Evolutionary conservation across 441 rosid species (phyloP), one percentile per base, ranked within the genome.

Genomic region (Erodium chrysanthum): DNA sequence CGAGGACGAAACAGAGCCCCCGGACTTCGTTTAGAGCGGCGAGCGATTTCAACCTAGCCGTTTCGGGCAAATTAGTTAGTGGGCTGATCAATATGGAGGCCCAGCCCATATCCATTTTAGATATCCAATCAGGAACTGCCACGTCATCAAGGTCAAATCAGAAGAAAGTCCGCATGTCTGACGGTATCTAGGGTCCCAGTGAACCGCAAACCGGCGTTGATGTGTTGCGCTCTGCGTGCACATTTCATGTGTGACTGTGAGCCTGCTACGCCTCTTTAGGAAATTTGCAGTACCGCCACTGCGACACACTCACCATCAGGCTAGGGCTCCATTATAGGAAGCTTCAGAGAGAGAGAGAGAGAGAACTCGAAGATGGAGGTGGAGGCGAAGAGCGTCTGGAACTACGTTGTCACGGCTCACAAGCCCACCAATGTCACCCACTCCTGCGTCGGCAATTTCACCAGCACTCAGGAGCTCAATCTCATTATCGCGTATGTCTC

Each of bases 391-490:
- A 94, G 96, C 70, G 59, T 85, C 58, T 91, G 96, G 96, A 94
- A 94, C 84, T 91, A 94, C 81, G 98, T 88, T 58, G 98, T 94
- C 0, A 89, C 98, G 74, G 98, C 98, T 68, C 98, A 94, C 81
- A 94, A 94, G 79, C 98, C 98, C 60, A 94, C 97, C 46, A 89
- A 89, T 78, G 97, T 89, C 59, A 86, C 96, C 52, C 96, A 94
- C 78, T 94, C 98, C 0, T 91, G 97, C 70, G 99, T 94, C 64
- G 99, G 99, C 78, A 94, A 94, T 84, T 89, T 94, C 90, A 94
- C 99, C 69, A 73, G 84, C 66, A 86, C 97, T 60, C 96, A 88
- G 40, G 97, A 91, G 73, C 96, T 91, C 73, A 94, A 94, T 77
- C 99, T 94, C 84, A 91, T 94, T 64, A 78, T 84, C 2, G 96